A percentile compares a stretch with the other conserved stretches of the same genome.
These are phyloP conservation scores for Dendrobium catenatum DNA, from an alignment of 106 monocot genomes.

Conservation along the genomic window DNA sequence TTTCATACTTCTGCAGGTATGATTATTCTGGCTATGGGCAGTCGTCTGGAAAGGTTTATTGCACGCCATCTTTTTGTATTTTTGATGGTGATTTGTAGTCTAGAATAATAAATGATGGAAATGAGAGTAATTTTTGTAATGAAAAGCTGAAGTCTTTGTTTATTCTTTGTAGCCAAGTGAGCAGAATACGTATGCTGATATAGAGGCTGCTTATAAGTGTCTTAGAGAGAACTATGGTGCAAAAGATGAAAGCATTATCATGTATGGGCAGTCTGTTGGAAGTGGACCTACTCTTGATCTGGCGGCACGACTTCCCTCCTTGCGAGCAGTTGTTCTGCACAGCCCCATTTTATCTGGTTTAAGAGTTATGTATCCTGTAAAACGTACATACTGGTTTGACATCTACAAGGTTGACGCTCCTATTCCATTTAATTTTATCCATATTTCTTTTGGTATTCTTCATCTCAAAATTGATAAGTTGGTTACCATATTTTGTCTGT, in stretches of 20 bases:
- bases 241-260: constrained; percentile 22
- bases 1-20: constrained; percentile 18
- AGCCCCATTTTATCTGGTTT: constrained; percentile 28
- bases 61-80: background rate
- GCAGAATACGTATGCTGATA: constrained; percentile 30
- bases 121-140: background rate
- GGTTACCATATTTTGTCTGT: background rate
- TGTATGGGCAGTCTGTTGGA: constrained; percentile 28
- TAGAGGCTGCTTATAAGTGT: constrained; percentile 27
- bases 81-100: background rate
- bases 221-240: constrained; percentile 21
- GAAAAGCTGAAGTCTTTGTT: constrained; percentile 1
- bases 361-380: constrained; percentile 28
- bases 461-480: background rate
- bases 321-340: constrained; percentile 23
- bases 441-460: background rate
- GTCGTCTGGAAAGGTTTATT: constrained; percentile 25
- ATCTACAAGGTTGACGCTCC: constrained; percentile 19
- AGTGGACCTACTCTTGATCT: constrained; percentile 25
- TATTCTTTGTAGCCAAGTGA: constrained; percentile 22
- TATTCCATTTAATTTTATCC: background rate
- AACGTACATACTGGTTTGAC: constrained; percentile 29
- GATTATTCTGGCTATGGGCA: constrained; percentile 31
- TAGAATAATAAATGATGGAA: background rate
- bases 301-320: constrained; percentile 12